Evolutionary conservation across 306 rosid genomes (phyloP).

Genomic region (Quercus aquifolioides): DNA sequence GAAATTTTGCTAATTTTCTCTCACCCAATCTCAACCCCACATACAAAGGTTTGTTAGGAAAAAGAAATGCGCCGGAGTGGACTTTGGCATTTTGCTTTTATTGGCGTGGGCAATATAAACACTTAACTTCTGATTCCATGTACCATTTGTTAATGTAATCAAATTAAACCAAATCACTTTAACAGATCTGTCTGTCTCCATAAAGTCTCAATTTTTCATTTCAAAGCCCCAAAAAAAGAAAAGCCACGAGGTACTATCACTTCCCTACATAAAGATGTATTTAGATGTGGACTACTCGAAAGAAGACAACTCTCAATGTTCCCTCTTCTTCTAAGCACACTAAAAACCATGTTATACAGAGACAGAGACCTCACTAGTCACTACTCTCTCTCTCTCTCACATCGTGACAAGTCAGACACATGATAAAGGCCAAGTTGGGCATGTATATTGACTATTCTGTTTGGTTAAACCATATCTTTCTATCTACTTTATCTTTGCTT

Average conservation of each 20-base stretch:
- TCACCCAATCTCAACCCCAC: constrained; percentile 36
- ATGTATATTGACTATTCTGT: not conserved
- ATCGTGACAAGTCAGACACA: not conserved
- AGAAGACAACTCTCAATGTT: not conserved
- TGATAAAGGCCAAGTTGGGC: not conserved
- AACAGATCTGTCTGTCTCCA: constrained; percentile 59
- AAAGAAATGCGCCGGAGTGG: constrained; percentile 29
- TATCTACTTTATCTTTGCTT: not conserved
- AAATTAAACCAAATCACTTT: constrained; percentile 71
- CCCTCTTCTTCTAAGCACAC: not conserved
- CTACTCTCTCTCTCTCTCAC: not conserved
- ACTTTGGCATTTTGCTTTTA: constrained; percentile 41
- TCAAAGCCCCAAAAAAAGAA: constrained; percentile 15
- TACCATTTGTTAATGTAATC: constrained; percentile 30
- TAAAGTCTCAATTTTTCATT: constrained; percentile 17
- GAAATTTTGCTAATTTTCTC: constrained; percentile 36
- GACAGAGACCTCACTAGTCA: not conserved
- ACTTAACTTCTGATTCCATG: constrained; percentile 32
- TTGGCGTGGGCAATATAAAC: constrained; percentile 41
- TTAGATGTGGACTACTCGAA: not conserved
- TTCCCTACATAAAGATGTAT: constrained; percentile 6
- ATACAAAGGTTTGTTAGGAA: constrained; percentile 22
- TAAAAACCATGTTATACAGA: not conserved
- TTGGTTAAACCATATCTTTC: not conserved
- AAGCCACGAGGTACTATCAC: constrained; percentile 28